Evolutionary conservation across 2,329 filamentous ascomycete species (phyloP), one percentile per base, ranked within the genome.

Genomic region (Sphaerostilbella broomeana): DNA sequence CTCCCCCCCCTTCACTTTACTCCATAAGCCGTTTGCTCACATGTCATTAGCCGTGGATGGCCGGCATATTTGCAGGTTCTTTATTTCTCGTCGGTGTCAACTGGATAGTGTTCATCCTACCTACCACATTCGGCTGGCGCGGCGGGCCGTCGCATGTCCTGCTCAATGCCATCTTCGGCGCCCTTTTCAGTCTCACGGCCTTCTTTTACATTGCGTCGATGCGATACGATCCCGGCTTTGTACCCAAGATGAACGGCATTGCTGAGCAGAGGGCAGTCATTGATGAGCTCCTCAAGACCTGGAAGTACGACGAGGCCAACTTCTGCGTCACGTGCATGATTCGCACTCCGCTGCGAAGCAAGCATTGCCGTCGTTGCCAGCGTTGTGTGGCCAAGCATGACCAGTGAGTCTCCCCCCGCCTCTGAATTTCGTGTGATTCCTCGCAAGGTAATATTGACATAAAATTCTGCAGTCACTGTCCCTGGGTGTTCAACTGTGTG

Each of bases 241-340:
- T 98, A 19, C 90, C 92, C 25, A 95, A 94, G 61, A 76, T 89
- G 53, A 82, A 83, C 41, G 90, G 89, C 49, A 83, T 94, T 40
- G 87, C 86, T 18, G 85, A 94, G 59, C 90, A 95, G 61, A 88
- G 90, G 60, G 80, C 81, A 27, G 81, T 84, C 42, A 94, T 98
- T 51, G 84, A 94, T 48, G 86, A 95, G 50, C 73, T 98, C 6
- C 75, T 98, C 47, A 75, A 78, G 42, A 60, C 80, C 49, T 92
- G 87, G 79, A 92, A 87, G 55, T 98, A 90, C 59, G 89, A 98
- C 56, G 90, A 95, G 57, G 72, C 81, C 45, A 90, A 95, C 59
- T 98, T 97, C 56, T 98, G 92, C 61, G 81, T 94, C 19, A 79
- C 79, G 33, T 98, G 92, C 67, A 94, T 97, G 89, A 86, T 94